These are phyloP conservation scores for Paramecium sonneborni DNA, from an alignment of 73 alveolate genomes.

Conservation along the genomic window DNA sequence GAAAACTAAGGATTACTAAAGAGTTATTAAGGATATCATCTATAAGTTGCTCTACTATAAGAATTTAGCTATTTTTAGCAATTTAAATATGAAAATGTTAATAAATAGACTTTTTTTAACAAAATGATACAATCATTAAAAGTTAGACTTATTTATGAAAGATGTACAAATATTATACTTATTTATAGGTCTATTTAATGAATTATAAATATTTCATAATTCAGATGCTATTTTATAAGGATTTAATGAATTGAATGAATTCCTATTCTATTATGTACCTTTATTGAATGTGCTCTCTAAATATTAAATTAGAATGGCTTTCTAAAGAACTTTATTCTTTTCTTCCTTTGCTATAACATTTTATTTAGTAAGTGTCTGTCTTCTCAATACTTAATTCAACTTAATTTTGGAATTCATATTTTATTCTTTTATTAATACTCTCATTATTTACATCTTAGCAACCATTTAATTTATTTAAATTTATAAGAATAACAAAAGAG, in stretches of 20 bases:
- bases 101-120: not conserved
- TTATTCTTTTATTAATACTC: not conserved
- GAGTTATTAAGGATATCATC: not conserved
- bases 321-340: not conserved
- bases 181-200: not conserved
- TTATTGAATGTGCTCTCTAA: not conserved
- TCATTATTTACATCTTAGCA: not conserved
- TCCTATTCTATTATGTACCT: not conserved
- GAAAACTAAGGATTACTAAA: not conserved
- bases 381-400: not conserved
- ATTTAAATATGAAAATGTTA: not conserved
- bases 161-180: not conserved
- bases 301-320: not conserved
- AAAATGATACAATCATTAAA: not conserved
- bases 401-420: not conserved
- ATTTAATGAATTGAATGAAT: slow-evolving; percentile 16
- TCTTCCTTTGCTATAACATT: not conserved
- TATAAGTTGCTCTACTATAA: not conserved
- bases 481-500: not conserved
- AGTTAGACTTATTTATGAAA: not conserved
- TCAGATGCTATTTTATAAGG: not conserved
- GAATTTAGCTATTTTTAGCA: not conserved
- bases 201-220: not conserved
- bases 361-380: not conserved
- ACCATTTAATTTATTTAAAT: not conserved